These are phyloP conservation scores for Allium cepa DNA, from an alignment of 106 monocot genomes.

Conservation along the genomic window DNA sequence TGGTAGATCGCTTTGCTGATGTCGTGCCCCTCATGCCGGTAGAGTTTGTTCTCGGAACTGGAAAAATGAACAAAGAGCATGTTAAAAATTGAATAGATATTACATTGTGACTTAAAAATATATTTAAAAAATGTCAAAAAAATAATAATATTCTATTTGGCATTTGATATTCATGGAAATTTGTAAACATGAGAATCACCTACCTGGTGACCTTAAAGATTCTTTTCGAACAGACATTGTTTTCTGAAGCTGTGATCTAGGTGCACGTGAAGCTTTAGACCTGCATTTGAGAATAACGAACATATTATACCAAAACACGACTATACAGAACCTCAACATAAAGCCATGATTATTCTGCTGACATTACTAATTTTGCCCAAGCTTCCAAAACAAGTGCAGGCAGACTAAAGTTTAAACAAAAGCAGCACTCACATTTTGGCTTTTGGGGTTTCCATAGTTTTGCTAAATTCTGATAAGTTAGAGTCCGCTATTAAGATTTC, in stretches of 20 bases:
- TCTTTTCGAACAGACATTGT: conserved; percentile 19
- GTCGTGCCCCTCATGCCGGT: too few species aligned
- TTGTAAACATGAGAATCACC: neutral
- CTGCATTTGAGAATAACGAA: conserved; percentile 35
- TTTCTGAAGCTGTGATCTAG: conserved; percentile 25
- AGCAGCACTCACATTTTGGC: conserved; percentile 29
- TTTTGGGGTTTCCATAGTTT: neutral
- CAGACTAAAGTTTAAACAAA: neutral
- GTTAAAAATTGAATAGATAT: too few species aligned
- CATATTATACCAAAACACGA: neutral
- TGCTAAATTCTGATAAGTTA: conserved; percentile 21
- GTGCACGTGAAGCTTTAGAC: conserved; percentile 15
- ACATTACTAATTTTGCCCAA: neutral
- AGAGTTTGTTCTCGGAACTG: too few species aligned
- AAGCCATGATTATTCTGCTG: neutral
- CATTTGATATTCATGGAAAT: too few species aligned
- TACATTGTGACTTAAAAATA: too few species aligned
- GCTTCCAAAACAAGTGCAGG: neutral
- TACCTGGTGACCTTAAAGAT: conserved; percentile 46
- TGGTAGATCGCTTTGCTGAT: too few species aligned
- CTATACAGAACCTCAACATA: neutral
- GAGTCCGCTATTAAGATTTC: conserved; percentile 43
- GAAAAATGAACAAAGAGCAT: too few species aligned
- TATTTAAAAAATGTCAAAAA: too few species aligned
- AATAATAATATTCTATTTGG: too few species aligned